phyloP scores from a whole-genome alignment of 176 grass and related monocot species.

The Alloteropsis semialata region DNA sequence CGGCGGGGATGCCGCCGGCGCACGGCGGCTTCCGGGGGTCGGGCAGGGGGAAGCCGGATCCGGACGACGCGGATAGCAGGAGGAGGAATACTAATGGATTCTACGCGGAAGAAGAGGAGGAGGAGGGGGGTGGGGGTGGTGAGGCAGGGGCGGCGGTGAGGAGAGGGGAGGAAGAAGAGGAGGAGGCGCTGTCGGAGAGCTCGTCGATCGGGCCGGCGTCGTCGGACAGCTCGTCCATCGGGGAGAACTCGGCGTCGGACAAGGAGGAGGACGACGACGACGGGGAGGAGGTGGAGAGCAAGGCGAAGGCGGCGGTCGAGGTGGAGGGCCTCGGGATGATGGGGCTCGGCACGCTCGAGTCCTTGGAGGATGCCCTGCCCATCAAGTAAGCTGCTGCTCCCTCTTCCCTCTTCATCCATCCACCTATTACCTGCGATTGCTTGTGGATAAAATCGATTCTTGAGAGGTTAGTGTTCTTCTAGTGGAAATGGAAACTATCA shows the following conservation, averaged over 20 bases:
- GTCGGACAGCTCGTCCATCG: slow-evolving; percentile 60
- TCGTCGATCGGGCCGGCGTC: slow-evolving; percentile 49
- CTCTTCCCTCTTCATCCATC: background rate
- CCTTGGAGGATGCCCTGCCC: slow-evolving; percentile 59
- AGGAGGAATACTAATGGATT: slow-evolving; percentile 19
- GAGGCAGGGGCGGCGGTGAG: background rate
- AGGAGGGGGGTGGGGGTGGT: background rate
- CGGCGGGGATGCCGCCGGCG: slow-evolving; percentile 24
- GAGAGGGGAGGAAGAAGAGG: background rate
- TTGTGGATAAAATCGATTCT: background rate
- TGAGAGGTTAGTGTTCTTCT: background rate
- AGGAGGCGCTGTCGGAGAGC: slow-evolving; percentile 24
- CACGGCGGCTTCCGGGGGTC: slow-evolving; percentile 29
- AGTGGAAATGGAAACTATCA: background rate
- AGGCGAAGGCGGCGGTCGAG: no score
- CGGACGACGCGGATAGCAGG: background rate
- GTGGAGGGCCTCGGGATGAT: no score
- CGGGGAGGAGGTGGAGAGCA: slow-evolving; percentile 39
- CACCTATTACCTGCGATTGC: background rate
- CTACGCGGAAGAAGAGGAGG: background rate
- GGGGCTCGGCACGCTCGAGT: slow-evolving; percentile 44
- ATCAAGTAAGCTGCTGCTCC: slow-evolving; percentile 39
- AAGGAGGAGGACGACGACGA: slow-evolving; percentile 31
- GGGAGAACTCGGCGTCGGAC: slow-evolving; percentile 44
- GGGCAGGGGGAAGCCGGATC: slow-evolving; percentile 18